These are phyloP conservation scores for Nemania diffusa DNA, from an alignment of 2,329 filamentous ascomycete genomes.

Conservation along the genomic window DNA sequence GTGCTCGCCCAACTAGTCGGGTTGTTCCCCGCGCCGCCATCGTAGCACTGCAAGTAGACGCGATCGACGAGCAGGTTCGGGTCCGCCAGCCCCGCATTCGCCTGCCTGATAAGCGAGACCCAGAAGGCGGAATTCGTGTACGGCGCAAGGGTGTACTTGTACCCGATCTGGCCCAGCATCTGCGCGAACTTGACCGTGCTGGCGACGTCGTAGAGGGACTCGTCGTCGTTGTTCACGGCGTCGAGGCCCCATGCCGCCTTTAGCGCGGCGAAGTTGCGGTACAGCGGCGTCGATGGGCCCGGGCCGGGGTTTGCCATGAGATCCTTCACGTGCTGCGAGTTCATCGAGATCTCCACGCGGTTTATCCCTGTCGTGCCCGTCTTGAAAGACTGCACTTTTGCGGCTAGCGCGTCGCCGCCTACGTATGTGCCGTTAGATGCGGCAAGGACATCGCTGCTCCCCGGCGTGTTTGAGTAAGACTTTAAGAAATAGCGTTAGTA, in stretches of 20 bases:
- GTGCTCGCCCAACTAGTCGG: constrained; percentile 52
- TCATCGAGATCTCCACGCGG: constrained; percentile 57
- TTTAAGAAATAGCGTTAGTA: constrained; percentile 14
- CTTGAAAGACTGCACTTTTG: constrained; percentile 58
- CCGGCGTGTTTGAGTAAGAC: constrained; percentile 57
- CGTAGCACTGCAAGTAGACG: constrained; percentile 58
- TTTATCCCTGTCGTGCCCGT: constrained; percentile 49
- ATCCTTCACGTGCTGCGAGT: constrained; percentile 54
- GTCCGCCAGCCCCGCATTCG: constrained; percentile 45
- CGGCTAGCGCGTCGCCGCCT: constrained; percentile 59
- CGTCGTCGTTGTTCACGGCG: constrained; percentile 60
- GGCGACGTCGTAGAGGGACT: constrained; percentile 55
- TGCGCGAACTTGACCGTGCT: constrained; percentile 56
- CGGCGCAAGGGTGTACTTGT: constrained; percentile 56
- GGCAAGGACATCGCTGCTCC: constrained; percentile 51
- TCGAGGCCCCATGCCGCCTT: constrained; percentile 56
- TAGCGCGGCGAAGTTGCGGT: constrained; percentile 55
- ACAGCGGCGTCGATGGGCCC: constrained; percentile 49
- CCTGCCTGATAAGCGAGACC: constrained; percentile 46
- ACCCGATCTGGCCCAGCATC: constrained; percentile 55
- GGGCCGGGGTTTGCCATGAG: constrained; percentile 52
- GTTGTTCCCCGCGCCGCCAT: constrained; percentile 56
- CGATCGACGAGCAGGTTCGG: constrained; percentile 52
- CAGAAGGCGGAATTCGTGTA: constrained; percentile 56
- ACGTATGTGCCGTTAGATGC: constrained; percentile 57